Evolutionary conservation across 805 yeast species (phyloP), one percentile per base, ranked within the genome.

Genomic region (Tanozyma kutaoensis): DNA sequence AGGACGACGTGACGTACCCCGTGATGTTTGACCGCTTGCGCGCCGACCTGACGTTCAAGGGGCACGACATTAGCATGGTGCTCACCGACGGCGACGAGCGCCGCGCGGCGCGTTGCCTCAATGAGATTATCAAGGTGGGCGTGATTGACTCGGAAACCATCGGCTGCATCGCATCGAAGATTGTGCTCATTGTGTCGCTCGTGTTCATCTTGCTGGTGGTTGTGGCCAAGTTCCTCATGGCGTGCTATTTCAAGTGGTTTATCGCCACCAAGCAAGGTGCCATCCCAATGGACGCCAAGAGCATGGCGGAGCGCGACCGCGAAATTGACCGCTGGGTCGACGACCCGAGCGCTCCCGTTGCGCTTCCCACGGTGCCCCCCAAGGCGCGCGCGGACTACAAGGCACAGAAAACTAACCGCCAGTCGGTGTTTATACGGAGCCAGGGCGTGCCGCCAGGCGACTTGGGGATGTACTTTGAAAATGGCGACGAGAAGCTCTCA

Each of bases 101-200:
- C 31, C 64, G 68, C 42, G 70, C 73, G 4, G 94, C 91, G 5
- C 69, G 74, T 41, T 91, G 98, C 50, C 57, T 91, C 29, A 58
- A 76, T 8, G 97, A 91, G 50, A 79, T 84, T 28, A 62, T 80
- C 27, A 82, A 78, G 51, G 93, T 88, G 11, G 98, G 98, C 14
- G 74, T 72, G 26, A 70, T 91, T 23, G 97, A 91, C 46, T 72
- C 86, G 2, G 81, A 80, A 21, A 74, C 94, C 5, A 72, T 91
- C 42, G 98, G 98, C 5, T 91, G 98, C 55, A 74, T 91, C 44
- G 93, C 95, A 0, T 84, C 96, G 0, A 58, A 73, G 29, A 73
- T 86, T 22, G 95, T 91, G 1, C 65, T 91, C 33, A 71, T 72
- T 40, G 66, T 78, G 5, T 80, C 96, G 1, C 64, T 91, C 42